Evolutionary conservation across 2,329 filamentous ascomycete species (phyloP).

Genomic region (Hypoxylon sp.): DNA sequence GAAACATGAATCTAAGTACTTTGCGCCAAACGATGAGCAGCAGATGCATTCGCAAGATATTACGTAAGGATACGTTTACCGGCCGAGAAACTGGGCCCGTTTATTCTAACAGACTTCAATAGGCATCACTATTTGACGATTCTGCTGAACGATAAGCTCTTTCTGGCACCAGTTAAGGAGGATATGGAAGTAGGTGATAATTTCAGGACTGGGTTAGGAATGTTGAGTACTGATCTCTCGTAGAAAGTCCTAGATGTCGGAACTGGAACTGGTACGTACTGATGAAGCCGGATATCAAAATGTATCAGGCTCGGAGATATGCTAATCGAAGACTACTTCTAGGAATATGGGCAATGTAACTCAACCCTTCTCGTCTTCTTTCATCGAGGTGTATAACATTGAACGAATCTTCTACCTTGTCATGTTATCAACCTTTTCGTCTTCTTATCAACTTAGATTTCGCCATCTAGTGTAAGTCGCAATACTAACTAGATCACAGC

Average conservation of each 20-base stretch:
- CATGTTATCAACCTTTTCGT: background rate
- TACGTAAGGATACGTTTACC: slow-evolving; percentile 30
- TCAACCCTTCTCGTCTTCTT: background rate
- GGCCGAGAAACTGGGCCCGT: background rate
- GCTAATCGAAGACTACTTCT: slow-evolving; percentile 20
- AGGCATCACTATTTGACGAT: slow-evolving; percentile 51
- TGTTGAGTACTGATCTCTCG: background rate
- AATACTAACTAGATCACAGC: slow-evolving; percentile 3
- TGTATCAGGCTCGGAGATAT: background rate
- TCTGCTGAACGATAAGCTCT: slow-evolving; percentile 52
- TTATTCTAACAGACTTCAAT: background rate
- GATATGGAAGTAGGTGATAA: slow-evolving; percentile 8
- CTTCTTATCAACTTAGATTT: background rate
- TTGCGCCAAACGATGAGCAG: slow-evolving; percentile 49
- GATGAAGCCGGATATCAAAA: background rate
- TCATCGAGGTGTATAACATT: background rate
- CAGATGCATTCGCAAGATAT: slow-evolving; percentile 47
- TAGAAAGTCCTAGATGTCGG: slow-evolving; percentile 56
- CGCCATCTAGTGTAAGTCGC: background rate
- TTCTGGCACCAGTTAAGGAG: slow-evolving; percentile 40
- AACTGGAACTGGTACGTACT: slow-evolving; percentile 53
- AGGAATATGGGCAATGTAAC: slow-evolving; percentile 57
- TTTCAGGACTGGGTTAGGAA: background rate
- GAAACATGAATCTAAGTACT: slow-evolving; percentile 47
- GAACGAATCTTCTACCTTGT: background rate